A percentile compares a stretch with the other conserved stretches of the same genome.
These are phyloP conservation scores for Umbilicus rupestris DNA, from an alignment of 164 flowering plant species.

Conservation along the genomic window DNA sequence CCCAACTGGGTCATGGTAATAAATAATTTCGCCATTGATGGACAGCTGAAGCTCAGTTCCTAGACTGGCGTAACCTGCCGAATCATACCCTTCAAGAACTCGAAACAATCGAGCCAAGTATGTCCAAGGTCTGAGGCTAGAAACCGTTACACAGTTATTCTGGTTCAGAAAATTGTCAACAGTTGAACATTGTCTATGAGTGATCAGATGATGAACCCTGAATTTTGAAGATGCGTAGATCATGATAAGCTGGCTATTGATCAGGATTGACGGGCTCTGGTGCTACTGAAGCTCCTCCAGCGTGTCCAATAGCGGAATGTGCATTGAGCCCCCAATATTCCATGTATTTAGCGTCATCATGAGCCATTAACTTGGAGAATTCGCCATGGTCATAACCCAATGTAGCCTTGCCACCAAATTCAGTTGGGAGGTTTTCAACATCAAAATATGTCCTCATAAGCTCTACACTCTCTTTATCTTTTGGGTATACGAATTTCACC, in stretches of 20 bases:
- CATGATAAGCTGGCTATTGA: background rate
- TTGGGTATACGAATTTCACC: constrained; percentile 85
- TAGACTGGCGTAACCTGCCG: no score
- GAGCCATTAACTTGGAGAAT: constrained; percentile 67
- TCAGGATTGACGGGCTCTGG: constrained; percentile 30
- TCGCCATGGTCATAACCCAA: constrained; percentile 71
- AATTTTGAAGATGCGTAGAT: no score
- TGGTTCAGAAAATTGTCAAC: no score
- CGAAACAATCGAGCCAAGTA: no score
- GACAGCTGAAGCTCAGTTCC: no score
- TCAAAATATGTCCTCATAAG: constrained; percentile 69
- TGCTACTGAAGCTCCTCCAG: constrained; percentile 42
- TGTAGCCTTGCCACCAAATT: constrained; percentile 62
- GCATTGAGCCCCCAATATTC: constrained; percentile 44
- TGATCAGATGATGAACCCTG: no score
- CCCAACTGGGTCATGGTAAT: no score
- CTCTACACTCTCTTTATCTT: constrained; percentile 67
- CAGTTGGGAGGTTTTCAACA: constrained; percentile 71
- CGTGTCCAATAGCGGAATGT: constrained; percentile 20
- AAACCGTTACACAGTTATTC: no score
- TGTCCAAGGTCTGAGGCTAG: no score
- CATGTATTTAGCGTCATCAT: constrained; percentile 65
- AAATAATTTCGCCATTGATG: no score
- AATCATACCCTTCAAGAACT: no score
- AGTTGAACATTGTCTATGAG: no score